phyloP scores from a whole-genome alignment of 495 filamentous ascomycete genomes.

The Trichoderma virens region DNA sequence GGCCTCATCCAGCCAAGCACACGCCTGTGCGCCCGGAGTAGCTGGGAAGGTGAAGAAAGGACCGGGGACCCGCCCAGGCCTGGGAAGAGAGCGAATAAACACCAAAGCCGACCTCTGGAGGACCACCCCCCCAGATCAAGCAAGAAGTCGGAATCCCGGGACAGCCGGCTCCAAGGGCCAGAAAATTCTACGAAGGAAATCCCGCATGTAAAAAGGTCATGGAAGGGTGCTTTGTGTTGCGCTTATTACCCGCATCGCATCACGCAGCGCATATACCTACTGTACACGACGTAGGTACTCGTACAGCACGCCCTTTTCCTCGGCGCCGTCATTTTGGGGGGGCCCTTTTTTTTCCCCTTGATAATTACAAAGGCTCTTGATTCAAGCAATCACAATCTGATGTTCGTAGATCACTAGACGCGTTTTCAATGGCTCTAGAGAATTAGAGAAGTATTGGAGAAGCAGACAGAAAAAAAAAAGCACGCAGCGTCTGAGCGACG shows the following conservation, averaged over 20 bases:
- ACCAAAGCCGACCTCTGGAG: neutral
- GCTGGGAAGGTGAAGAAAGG: neutral
- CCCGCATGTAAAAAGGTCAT: neutral
- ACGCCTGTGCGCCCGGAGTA: constrained; percentile 6
- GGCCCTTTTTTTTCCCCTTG: neutral
- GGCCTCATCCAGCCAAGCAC: neutral
- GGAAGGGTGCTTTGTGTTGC: neutral
- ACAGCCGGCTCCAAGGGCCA: neutral
- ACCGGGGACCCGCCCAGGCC: too few relatives aligned
- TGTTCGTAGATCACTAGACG: neutral
- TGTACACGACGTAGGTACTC: neutral
- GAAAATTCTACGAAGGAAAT: constrained; percentile 8
- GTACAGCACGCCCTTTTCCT: neutral
- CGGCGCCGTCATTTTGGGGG: neutral
- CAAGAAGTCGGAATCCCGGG: neutral
- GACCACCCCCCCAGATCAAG: neutral
- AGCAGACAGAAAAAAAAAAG: neutral
- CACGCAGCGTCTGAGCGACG: neutral
- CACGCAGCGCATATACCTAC: neutral
- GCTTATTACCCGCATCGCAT: neutral
- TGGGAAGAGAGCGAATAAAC: neutral
- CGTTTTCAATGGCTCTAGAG: neutral
- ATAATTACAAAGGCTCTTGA: neutral
- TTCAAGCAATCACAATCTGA: neutral
- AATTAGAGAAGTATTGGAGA: neutral